Conservation (phyloP, 345 rosid species). For the Citrus sinensis region DVS_A1.0 CM039165.1:21077501-21078000, state of each 20-base stretch:
- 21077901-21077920: background rate
- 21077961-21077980: background rate
- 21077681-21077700: background rate
- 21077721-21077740: constrained; percentile 81
- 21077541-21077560: constrained; percentile 18
- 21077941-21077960: background rate
- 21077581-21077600: constrained; percentile 99
- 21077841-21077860: constrained; percentile 3
- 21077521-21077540: background rate
- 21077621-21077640: constrained; percentile 99
- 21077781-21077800: constrained; percentile 23
- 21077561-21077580: constrained; percentile 99
- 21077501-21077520: background rate
- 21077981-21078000: background rate
- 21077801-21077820: background rate
- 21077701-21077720: background rate
- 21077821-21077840: constrained; percentile 1
- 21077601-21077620: constrained; percentile 99
- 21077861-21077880: background rate
- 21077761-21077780: constrained; percentile 83
- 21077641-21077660: constrained; percentile 53
- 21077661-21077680: background rate
- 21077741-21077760: constrained; percentile 89
- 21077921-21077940: background rate
- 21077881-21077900: background rate